phyloP scores from a whole-genome alignment of 2,329 filamentous ascomycete species.

The Pezizomycotina sp. region DNA sequence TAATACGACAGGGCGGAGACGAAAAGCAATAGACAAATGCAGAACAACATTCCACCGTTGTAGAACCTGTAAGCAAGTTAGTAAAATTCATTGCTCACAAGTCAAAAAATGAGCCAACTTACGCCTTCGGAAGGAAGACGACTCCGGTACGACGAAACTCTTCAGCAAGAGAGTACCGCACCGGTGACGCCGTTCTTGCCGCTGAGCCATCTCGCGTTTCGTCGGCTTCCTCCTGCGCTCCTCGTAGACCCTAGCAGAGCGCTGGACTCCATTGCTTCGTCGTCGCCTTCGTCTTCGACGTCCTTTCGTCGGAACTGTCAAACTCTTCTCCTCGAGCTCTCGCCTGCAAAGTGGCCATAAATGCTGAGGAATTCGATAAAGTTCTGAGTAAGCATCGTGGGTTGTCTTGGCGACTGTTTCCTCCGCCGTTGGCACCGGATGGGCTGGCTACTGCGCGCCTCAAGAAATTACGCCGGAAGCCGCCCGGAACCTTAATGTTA shows the following conservation, averaged over 20 bases:
- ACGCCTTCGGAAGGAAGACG: constrained; percentile 79
- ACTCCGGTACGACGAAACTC: constrained; percentile 97
- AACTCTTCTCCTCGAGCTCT: constrained; percentile 70
- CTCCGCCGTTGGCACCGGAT: constrained; percentile 29
- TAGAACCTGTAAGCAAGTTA: constrained; percentile 10
- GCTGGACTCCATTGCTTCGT: constrained; percentile 68
- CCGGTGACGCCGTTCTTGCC: constrained; percentile 65
- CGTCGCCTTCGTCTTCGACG: constrained; percentile 41
- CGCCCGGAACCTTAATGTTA: constrained; percentile 81
- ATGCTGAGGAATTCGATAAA: constrained; percentile 92
- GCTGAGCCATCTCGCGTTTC: constrained; percentile 28
- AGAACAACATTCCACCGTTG: constrained; percentile 82
- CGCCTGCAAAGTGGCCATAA: constrained; percentile 94
- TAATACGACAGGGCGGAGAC: constrained; percentile 86
- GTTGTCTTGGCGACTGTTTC: constrained; percentile 31
- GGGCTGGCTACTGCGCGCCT: constrained; percentile 41
- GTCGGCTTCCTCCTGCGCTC: constrained; percentile 11
- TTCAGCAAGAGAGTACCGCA: constrained; percentile 54
- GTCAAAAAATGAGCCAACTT: constrained; percentile 30
- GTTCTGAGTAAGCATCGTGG: constrained; percentile 66
- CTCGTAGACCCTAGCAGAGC: constrained; percentile 59
- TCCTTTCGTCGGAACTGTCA: constrained; percentile 60
- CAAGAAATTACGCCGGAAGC: constrained; percentile 80
- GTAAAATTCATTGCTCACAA: neutral
- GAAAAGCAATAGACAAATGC: constrained; percentile 70